Base-by-base conservation (phyloP, 2,329 filamentous ascomycete species). In the Neofusicoccum ribis region DNA sequence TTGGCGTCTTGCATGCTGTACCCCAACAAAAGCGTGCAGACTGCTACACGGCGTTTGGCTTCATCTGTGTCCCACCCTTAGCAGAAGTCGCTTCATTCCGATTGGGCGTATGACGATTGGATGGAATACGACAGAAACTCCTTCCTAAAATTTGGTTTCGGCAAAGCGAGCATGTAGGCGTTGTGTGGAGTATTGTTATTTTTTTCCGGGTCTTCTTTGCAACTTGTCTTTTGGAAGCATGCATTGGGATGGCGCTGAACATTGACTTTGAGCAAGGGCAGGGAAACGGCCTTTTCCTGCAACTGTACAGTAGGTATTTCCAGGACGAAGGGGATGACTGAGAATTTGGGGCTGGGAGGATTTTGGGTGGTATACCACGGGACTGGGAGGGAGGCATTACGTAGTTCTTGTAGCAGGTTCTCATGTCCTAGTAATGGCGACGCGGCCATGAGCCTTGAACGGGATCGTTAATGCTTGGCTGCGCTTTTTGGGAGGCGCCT, bases 121-220 rank as follows among this genome's bases (percentile, higher is more conserved):
- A 60, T 60, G 56, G 27, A 60, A 37, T 8, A 36, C 56, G 56
- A 37, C 27, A 31, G 43, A 17, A 23, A 47, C 27, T 31, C 31
- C 23, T 44, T 20, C 31, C 36, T 27, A 37, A 47, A 43, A 54
- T 47, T 31, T 64, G 61, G 39, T 54, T 47, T 54, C 31, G 20
- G 31, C 39, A 27, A 47, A 64, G 61, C 61, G 61, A 64, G 50
- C 61, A 64, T 56, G 31, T 37, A 20, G 61, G 61, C 61, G 61
- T 64, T 64, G 23, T 44, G 7, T 52, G 37, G 34, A 27, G 23
- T 36, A 31, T 27, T 44, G 20, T 58, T 50, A 39, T 9, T 36
- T 23, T 12, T 20, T 31, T 47, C 27, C 14, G 37, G 20, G 47
- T 34, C n/a, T 37, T n/a, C 46, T 12, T 15, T 27, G 36, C 56